Evolutionary conservation across 441 rosid genomes (phyloP).

Genomic region (Bruguiera hainesii): DNA sequence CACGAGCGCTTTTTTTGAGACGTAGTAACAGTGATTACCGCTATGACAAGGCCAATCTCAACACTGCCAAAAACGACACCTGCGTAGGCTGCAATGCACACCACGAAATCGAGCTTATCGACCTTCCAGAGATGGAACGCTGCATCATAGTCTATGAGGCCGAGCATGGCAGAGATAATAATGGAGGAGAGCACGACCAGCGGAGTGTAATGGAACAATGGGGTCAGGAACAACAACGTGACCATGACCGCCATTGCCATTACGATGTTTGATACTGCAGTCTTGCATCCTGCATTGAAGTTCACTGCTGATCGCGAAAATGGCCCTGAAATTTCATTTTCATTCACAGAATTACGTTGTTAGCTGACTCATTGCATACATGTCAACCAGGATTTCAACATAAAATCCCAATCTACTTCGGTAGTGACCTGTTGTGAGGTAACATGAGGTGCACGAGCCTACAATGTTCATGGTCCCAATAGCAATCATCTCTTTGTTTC

Average conservation of each 20-base stretch:
- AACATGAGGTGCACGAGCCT: constrained; percentile 82
- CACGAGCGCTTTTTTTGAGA: neutral
- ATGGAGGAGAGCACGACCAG: constrained; percentile 68
- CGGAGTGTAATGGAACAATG: constrained; percentile 71
- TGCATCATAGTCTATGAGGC: constrained; percentile 76
- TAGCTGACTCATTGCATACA: neutral
- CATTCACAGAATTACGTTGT: neutral
- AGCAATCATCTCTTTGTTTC: constrained; percentile 90
- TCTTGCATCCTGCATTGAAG: constrained; percentile 80
- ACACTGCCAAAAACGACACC: constrained; percentile 72
- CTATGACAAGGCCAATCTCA: constrained; percentile 54
- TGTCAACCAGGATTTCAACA: neutral
- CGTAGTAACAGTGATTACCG: constrained; percentile 31
- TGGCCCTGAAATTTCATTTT: constrained; percentile 43
- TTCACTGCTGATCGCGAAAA: constrained; percentile 85
- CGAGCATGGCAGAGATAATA: constrained; percentile 69
- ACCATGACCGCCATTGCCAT: constrained; percentile 74
- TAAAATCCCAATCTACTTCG: neutral
- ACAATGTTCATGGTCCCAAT: constrained; percentile 75
- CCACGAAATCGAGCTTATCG: constrained; percentile 70
- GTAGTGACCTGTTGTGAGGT: constrained; percentile 65
- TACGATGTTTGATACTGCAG: constrained; percentile 65
- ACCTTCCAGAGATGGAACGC: constrained; percentile 62
- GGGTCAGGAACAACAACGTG: constrained; percentile 65
- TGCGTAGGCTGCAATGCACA: constrained; percentile 56